These are phyloP conservation scores for Tetrapisispora pingtungensis DNA, from an alignment of 805 yeast species.

Conservation along the genomic window DNA sequence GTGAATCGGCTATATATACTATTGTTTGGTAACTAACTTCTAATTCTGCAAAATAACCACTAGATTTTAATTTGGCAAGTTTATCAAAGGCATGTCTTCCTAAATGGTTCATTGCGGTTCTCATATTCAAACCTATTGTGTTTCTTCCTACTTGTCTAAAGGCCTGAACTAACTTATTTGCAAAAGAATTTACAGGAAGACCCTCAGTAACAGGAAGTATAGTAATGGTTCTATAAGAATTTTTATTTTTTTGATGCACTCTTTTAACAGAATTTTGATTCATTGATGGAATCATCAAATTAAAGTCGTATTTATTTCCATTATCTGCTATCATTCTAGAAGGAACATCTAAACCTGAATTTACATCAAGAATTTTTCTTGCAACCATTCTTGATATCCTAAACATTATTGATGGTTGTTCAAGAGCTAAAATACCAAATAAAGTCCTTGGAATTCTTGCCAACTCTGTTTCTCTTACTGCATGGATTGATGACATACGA, in stretches of 20 bases:
- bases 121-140: constrained; percentile 74
- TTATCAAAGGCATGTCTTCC: constrained; percentile 92
- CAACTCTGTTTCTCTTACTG: constrained; percentile 87
- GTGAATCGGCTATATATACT: constrained; percentile 79
- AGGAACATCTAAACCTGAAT: constrained; percentile 3
- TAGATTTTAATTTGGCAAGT: constrained; percentile 70
- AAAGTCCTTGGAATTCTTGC: constrained; percentile 87
- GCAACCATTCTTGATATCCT: constrained; percentile 86
- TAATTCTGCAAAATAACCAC: constrained; percentile 82
- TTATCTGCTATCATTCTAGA: constrained; percentile 11
- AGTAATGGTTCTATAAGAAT: constrained; percentile 65
- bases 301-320: constrained; percentile 21
- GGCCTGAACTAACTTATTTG: constrained; percentile 59
- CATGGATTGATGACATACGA: constrained; percentile 60
- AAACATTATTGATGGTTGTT: constrained; percentile 83
- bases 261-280: constrained; percentile 5
- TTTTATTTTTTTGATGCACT: constrained; percentile 9
- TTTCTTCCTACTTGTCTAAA: constrained; percentile 61
- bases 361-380: constrained; percentile 29
- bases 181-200: constrained; percentile 82
- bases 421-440: constrained; percentile 74
- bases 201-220: constrained; percentile 71
- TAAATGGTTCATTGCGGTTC: constrained; percentile 64
- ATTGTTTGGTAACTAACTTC: constrained; percentile 87
- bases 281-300: constrained; percentile 27